Evolutionary conservation across 1,284 basidiomycete species (phyloP).

Genomic region (Erythrobasidium hasegawianum): DNA sequence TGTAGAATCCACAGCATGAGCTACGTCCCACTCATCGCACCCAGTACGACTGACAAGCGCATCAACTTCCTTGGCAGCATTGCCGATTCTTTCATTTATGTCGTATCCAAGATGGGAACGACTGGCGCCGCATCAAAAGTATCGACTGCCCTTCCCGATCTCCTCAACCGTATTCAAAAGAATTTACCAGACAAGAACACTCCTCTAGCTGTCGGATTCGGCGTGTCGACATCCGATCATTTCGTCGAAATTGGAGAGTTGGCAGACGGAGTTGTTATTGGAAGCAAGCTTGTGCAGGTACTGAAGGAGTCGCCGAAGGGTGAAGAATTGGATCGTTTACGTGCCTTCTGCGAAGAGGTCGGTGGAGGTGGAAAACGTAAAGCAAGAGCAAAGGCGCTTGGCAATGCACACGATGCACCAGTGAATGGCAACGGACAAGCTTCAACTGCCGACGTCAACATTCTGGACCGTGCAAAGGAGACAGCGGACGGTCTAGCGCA

Average conservation of each 20-base stretch:
- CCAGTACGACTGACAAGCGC: conserved; percentile 82
- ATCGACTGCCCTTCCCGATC: conserved; percentile 48
- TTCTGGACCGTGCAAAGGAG: conserved; percentile 26
- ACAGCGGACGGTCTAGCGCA: conserved; percentile 4
- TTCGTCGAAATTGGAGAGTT: conserved; percentile 74
- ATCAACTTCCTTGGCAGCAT: conserved; percentile 88
- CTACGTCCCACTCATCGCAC: conserved; percentile 94
- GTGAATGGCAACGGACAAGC: conserved; percentile 32
- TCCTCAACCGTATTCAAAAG: conserved; percentile 55
- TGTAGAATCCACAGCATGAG: conserved; percentile 65
- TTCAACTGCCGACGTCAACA: conserved; percentile 22
- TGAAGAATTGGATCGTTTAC: conserved; percentile 8
- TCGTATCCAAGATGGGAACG: conserved; percentile 97
- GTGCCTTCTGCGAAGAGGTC: conserved; percentile 33
- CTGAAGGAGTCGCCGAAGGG: conserved; percentile 47
- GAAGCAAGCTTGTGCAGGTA: conserved; percentile 73
- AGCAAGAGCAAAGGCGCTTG: conserved; percentile 31
- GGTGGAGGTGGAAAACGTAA: conserved; percentile 35
- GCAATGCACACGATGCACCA: conserved; percentile 32
- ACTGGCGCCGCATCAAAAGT: conserved; percentile 81
- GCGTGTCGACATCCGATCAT: conserved; percentile 87
- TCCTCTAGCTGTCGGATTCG: conserved; percentile 95
- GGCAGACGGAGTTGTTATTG: conserved; percentile 92
- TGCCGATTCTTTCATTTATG: conserved; percentile 96
- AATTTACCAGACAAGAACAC: conserved; percentile 68